Percentiles rank a stretch among this genome's conserved stretches.
These are phyloP conservation scores for Adiantum capillusveneris DNA, from an alignment of 75 land plant species.

Conservation along the genomic window DNA sequence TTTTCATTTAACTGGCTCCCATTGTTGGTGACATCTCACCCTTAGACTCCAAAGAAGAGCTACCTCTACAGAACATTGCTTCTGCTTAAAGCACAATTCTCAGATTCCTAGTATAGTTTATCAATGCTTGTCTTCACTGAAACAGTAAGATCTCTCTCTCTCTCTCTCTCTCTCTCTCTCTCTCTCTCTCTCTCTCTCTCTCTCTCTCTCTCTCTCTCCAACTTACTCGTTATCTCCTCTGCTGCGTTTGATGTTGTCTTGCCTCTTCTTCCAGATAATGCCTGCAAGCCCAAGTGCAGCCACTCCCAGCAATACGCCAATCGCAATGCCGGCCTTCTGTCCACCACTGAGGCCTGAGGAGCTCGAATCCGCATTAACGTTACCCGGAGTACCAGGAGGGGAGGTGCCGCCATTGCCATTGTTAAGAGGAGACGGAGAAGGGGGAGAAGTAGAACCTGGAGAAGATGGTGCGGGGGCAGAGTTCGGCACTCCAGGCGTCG, in stretches of 20 bases:
- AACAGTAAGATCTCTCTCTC: no score
- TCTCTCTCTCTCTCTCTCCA: no score
- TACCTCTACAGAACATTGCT: no score
- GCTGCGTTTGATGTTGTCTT: conserved; percentile 28
- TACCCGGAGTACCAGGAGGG: not conserved
- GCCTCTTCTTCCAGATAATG: conserved; percentile 44
- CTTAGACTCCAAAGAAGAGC: no score
- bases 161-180: no score
- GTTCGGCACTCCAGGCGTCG: conserved; percentile 6
- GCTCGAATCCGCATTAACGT: not conserved
- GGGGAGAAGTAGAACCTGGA: not conserved
- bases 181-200: no score
- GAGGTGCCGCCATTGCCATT: not conserved
- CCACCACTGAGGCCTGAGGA: conserved; percentile 37
- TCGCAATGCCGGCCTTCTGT: conserved; percentile 42
- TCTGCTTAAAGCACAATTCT: no score
- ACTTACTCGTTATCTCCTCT: no score
- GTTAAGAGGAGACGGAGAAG: not conserved
- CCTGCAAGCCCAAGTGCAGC: conserved; percentile 21
- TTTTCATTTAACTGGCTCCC: no score
- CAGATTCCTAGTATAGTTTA: no score
- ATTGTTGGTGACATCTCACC: no score
- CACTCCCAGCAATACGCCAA: conserved; percentile 34
- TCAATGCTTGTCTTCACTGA: no score
- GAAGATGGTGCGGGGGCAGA: conserved; percentile 4